phyloP scores from a whole-genome alignment of 2,329 filamentous ascomycete species.

The Xylariaceae sp. region DNA sequence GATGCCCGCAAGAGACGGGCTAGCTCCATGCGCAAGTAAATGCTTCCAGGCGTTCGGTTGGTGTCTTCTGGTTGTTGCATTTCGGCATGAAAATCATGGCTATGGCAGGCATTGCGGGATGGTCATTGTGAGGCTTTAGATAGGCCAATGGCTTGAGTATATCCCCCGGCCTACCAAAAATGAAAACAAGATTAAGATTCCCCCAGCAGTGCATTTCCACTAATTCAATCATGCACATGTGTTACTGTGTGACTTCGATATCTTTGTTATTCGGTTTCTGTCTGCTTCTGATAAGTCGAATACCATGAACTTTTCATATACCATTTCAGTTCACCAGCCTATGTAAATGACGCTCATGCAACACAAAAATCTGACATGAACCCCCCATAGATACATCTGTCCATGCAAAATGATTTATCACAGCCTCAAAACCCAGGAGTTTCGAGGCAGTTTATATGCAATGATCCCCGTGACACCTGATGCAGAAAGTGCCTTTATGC shows the following conservation, averaged over 20 bases:
- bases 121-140: slow-evolving; percentile 40
- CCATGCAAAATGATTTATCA: slow-evolving; percentile 8
- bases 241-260: neutral
- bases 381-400: slow-evolving; percentile 5
- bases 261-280: neutral
- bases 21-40: slow-evolving; percentile 92
- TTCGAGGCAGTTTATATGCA: slow-evolving; percentile 23
- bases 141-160: slow-evolving; percentile 39
- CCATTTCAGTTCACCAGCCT: slow-evolving; percentile 5
- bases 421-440: slow-evolving; percentile 10
- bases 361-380: neutral
- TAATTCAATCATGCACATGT: neutral
- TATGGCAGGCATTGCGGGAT: slow-evolving; percentile 36
- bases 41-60: slow-evolving; percentile 47
- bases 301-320: slow-evolving; percentile 4
- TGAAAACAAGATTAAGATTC: slow-evolving; percentile 40
- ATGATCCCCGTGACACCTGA: slow-evolving; percentile 4
- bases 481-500: slow-evolving; percentile 2
- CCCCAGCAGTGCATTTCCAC: slow-evolving; percentile 26
- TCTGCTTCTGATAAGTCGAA: neutral
- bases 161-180: slow-evolving; percentile 40
- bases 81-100: slow-evolving; percentile 43
- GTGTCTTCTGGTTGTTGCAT: slow-evolving; percentile 48
- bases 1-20: slow-evolving; percentile 97
- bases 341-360: slow-evolving; percentile 17